phyloP scores from a whole-genome alignment of 2,329 filamentous ascomycete genomes.

The Orbilia blumenaviensis region DNA sequence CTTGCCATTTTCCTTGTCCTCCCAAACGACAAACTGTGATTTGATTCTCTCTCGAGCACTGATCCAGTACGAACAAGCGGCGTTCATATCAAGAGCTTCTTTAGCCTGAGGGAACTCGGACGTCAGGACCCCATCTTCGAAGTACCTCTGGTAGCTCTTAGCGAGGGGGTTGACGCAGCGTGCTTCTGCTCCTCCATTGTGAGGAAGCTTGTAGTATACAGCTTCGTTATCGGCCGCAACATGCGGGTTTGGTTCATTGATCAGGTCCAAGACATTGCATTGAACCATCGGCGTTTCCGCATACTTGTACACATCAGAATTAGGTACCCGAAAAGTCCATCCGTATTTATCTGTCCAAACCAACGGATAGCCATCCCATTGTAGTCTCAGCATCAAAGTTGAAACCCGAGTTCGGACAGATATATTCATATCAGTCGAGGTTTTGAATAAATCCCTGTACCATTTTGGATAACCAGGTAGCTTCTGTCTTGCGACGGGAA shows the following conservation, averaged over 20 bases:
- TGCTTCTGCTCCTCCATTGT: constrained; percentile 89
- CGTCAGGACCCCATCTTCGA: constrained; percentile 85
- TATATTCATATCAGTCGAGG: constrained; percentile 74
- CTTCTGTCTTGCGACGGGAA: constrained; percentile 78
- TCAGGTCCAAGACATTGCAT: constrained; percentile 73
- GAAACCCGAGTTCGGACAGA: constrained; percentile 88
- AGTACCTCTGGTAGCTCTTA: constrained; percentile 88
- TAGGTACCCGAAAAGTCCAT: constrained; percentile 86
- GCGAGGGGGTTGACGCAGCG: constrained; percentile 88
- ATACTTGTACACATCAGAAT: constrained; percentile 72
- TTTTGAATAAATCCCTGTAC: constrained; percentile 92
- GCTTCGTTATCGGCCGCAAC: constrained; percentile 74
- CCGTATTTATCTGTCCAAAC: constrained; percentile 93
- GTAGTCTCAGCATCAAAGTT: constrained; percentile 80
- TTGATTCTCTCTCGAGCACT: constrained; percentile 91
- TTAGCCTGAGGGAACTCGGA: constrained; percentile 92
- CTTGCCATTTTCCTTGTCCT: constrained; percentile 62
- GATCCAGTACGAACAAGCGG: constrained; percentile 99
- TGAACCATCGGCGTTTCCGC: constrained; percentile 74
- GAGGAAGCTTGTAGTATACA: constrained; percentile 89
- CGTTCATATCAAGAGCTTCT: constrained; percentile 97
- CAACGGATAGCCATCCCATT: constrained; percentile 89
- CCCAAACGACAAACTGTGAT: constrained; percentile 94
- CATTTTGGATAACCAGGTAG: constrained; percentile 92
- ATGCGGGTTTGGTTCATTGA: constrained; percentile 71